phyloP scores from a whole-genome alignment of 2,329 filamentous ascomycete genomes.

The Rutstroemia sp. region DNA sequence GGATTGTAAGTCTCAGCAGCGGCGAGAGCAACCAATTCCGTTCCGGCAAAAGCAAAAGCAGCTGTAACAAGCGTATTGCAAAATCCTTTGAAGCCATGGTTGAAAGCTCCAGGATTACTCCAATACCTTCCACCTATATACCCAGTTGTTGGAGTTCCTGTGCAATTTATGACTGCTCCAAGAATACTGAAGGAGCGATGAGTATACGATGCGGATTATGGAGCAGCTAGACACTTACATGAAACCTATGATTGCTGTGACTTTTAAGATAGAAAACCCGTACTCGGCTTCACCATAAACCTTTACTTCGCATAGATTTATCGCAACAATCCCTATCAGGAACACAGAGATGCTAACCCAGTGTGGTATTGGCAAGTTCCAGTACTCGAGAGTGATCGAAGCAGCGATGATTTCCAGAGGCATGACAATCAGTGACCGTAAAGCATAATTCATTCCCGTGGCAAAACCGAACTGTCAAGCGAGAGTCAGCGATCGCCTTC shows the following conservation, averaged over 20 bases:
- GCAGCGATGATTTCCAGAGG: constrained; percentile 84
- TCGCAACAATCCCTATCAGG: constrained; percentile 63
- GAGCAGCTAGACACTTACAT: constrained; percentile 49
- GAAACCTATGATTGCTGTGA: constrained; percentile 80
- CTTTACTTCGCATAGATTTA: constrained; percentile 84
- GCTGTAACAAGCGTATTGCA: constrained; percentile 71
- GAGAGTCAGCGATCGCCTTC: neutral
- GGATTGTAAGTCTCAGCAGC: constrained; percentile 76
- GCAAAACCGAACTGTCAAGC: constrained; percentile 67
- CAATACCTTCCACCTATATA: constrained; percentile 81
- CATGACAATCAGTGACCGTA: constrained; percentile 79
- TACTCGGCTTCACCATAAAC: constrained; percentile 90
- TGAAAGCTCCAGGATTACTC: constrained; percentile 70
- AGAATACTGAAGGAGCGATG: constrained; percentile 51
- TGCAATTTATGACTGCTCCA: constrained; percentile 78
- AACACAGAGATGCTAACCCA: constrained; percentile 83
- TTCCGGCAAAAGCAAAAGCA: constrained; percentile 71
- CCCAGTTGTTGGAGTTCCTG: constrained; percentile 63
- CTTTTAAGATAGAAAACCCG: constrained; percentile 78
- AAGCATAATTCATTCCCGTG: constrained; percentile 90
- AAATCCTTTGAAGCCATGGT: constrained; percentile 75
- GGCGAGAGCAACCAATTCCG: constrained; percentile 68
- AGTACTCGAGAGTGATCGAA: constrained; percentile 76
- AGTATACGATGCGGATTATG: neutral
- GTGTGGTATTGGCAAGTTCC: constrained; percentile 66